Evolutionary conservation across 129 eudicot species (phyloP).

Genomic region (Lonicera japonica): DNA sequence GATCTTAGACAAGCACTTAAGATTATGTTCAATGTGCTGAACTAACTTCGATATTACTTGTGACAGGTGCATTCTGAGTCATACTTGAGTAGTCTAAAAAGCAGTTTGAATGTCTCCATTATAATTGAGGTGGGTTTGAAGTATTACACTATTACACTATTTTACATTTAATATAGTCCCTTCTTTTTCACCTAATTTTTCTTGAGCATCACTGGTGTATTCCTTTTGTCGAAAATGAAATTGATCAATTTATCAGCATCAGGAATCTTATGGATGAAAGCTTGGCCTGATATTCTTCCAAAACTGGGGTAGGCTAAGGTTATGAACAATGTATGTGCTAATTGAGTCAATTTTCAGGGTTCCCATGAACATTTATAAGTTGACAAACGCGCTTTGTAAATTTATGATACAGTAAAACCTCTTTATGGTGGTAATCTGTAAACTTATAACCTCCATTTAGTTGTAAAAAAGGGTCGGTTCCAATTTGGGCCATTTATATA

Average conservation of each 20-base stretch:
- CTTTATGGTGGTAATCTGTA: no score
- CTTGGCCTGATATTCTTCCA: conserved; percentile 1
- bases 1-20: neutral
- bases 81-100: conserved; percentile 68
- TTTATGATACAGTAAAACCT: no score
- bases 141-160: neutral
- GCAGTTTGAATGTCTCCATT: conserved; percentile 61
- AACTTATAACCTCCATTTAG: no score
- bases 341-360: neutral
- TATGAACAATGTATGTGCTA: no score
- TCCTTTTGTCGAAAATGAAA: neutral
- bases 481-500: no score
- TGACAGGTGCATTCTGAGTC: conserved; percentile 77
- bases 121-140: conserved; percentile 63
- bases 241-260: neutral
- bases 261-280: neutral
- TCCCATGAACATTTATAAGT: neutral
- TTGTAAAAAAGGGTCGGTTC: no score
- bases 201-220: neutral
- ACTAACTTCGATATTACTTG: conserved; percentile 12
- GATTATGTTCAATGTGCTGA: neutral
- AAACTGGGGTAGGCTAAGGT: no score
- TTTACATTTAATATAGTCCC: neutral
- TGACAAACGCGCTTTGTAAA: no score
- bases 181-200: neutral